Evolutionary conservation across 1,139 yeast species (phyloP).

Genomic region (Protomyces gravidus): DNA sequence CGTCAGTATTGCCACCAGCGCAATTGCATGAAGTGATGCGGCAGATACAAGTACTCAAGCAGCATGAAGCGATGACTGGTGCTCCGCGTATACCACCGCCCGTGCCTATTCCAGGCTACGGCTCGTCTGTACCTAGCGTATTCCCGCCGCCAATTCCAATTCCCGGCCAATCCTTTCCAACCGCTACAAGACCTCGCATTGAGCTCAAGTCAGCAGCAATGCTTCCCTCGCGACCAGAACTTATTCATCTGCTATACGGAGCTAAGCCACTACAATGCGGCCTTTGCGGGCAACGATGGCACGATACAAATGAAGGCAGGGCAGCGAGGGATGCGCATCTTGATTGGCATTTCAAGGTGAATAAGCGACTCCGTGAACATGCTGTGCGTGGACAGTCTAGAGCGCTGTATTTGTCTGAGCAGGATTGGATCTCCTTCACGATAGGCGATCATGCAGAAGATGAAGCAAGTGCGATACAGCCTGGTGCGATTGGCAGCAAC

Average conservation of each 20-base stretch:
- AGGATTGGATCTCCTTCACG: conserved; percentile 35
- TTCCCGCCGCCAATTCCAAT: not conserved
- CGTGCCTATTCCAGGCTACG: not conserved
- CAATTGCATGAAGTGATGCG: conserved; percentile 32
- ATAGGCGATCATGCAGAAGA: conserved; percentile 33
- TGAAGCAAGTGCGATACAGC: conserved; percentile 10
- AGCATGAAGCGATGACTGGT: too few relatives aligned
- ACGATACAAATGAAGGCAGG: conserved; percentile 57
- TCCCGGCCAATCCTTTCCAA: not conserved
- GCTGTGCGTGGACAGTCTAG: conserved; percentile 56
- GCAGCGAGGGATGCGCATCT: conserved; percentile 57
- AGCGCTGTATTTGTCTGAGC: conserved; percentile 73
- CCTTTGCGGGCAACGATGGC: conserved; percentile 83
- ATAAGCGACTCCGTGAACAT: conserved; percentile 63
- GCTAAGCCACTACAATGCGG: conserved; percentile 76
- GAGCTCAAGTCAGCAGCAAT: conserved; percentile 24
- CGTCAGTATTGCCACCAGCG: conserved; percentile 29
- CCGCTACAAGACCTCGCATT: too few relatives aligned
- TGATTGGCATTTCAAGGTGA: conserved; percentile 96
- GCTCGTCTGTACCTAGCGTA: not conserved
- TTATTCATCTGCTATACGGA: conserved; percentile 48
- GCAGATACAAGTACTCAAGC: conserved; percentile 3
- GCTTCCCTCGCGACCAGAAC: conserved; percentile 38
- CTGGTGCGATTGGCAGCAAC: conserved; percentile 19
- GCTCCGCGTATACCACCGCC: not conserved